Evolutionary conservation across 345 rosid species (phyloP), one percentile per base, ranked within the genome.

Genomic region (Gossypium mustelinum): DNA sequence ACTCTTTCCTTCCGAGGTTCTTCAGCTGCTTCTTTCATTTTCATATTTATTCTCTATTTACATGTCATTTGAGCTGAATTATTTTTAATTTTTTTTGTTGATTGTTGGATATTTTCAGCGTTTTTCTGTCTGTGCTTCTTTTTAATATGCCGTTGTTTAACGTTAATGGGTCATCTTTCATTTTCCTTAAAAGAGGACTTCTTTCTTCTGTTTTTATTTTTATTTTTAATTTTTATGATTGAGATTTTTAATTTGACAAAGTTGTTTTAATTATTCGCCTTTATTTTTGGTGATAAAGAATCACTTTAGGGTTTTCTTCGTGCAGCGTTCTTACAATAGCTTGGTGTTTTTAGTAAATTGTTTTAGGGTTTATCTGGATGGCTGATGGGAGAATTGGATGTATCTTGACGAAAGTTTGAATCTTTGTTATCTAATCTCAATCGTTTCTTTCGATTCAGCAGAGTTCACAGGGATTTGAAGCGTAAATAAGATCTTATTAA

Each of bases 1-100:
- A 69, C 80, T 80, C 77, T 69, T 77, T 25, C 78, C 68, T 54
- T 78, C 57, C 48, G 89, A 85, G 91, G 91, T 86, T 86, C 79
- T 78, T 76, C 84, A 73, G 39, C 43, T 54, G 47, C 52, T 80
- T 55, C 68, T 45, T 72, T 62, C 43, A 55, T 68, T 18, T 51
- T 61, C 13, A 14, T 24, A 22, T 48, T 24, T 47, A 7, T 22
- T 47, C 56, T 13, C 24, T 47, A 8, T 12, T 68, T 47, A 7
- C 2, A 18, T 43, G 16, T n/a, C 5, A 9, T 64, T 10, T 41
- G 8, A 43, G 14, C 50, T 43, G 50, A 58, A 57, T 7, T 18
- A 2, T 56, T 56, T 56, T 2, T 34, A 18, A 55, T 9, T 9
- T 11, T 1, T 64, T 17, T 65, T 18, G 27, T 18, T n/a, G 44